phyloP scores from a whole-genome alignment of 345 rosid species.

The Acer negundo region DNA sequence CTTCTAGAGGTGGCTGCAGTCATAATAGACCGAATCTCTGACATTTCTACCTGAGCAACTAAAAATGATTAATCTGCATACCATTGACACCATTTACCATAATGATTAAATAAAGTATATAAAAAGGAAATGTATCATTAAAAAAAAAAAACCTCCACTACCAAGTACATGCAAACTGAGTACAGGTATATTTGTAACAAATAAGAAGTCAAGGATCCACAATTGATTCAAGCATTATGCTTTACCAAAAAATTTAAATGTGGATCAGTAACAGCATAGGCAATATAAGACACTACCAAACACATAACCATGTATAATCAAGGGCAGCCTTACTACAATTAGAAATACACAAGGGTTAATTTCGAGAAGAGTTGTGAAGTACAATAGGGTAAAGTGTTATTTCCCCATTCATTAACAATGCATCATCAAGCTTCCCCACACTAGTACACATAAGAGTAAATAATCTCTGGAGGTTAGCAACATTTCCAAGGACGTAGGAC shows the following conservation, averaged over 20 bases:
- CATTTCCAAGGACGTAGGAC: neutral
- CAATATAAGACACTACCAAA: neutral
- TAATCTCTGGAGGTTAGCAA: neutral
- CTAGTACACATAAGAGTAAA: neutral
- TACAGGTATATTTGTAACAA: neutral
- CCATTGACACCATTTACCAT: neutral
- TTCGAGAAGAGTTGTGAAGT: neutral
- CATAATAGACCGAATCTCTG: slow-evolving; percentile 80
- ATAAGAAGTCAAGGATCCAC: slow-evolving; percentile 1
- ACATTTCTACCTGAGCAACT: slow-evolving; percentile 84
- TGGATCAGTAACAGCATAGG: neutral
- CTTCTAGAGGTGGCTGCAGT: slow-evolving; percentile 78
- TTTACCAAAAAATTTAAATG: neutral
- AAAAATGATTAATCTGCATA: slow-evolving; percentile 2
- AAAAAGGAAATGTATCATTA: neutral
- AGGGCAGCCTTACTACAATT: neutral
- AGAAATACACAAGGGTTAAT: neutral
- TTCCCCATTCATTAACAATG: neutral
- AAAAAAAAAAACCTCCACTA: neutral
- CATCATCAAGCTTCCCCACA: neutral
- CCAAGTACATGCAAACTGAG: neutral
- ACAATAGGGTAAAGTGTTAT: neutral
- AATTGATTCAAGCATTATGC: neutral
- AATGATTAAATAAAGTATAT: neutral
- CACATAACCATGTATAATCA: neutral